These are phyloP conservation scores for Podila epicladia DNA, from an alignment of 192 early-diverging fungal genomes.

Conservation along the genomic window DNA sequence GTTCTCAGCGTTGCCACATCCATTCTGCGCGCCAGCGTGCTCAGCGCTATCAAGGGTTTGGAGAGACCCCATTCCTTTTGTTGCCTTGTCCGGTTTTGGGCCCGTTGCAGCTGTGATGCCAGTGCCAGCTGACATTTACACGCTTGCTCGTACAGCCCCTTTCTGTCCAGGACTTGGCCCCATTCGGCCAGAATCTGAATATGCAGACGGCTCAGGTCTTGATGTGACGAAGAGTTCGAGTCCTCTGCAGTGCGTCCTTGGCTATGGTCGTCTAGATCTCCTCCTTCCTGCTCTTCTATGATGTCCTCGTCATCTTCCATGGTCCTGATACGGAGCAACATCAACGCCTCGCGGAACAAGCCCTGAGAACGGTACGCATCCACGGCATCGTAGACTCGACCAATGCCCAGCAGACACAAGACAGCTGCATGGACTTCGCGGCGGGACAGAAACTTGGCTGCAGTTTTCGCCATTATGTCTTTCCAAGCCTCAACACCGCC, in stretches of 20 bases:
- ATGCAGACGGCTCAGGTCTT: slow-evolving; percentile 9
- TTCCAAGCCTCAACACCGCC: slow-evolving; percentile 60
- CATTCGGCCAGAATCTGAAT: slow-evolving; percentile 36
- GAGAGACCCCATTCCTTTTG: too few relatives aligned
- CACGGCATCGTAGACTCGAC: slow-evolving; percentile 55
- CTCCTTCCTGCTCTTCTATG: neutral
- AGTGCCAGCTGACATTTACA: slow-evolving; percentile 45
- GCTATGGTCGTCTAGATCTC: neutral
- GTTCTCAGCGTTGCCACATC: slow-evolving; percentile 30
- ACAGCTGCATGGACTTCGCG: slow-evolving; percentile 53
- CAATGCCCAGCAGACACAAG: slow-evolving; percentile 53
- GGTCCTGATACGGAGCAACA: slow-evolving; percentile 32
- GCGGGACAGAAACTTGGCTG: slow-evolving; percentile 43
- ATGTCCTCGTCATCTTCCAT: slow-evolving; percentile 25
- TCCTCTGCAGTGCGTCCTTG: neutral
- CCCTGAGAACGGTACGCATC: slow-evolving; percentile 48
- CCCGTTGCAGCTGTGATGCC: slow-evolving; percentile 5
- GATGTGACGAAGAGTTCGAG: neutral
- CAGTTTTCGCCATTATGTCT: slow-evolving; percentile 46
- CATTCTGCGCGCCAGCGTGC: slow-evolving; percentile 29
- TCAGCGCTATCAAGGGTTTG: slow-evolving; percentile 9
- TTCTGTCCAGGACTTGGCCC: slow-evolving; percentile 30
- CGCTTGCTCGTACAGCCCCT: slow-evolving; percentile 24
- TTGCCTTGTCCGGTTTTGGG: neutral
- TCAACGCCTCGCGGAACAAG: slow-evolving; percentile 52